Evolutionary conservation across 257 asterid species (phyloP).

Genomic region (Solanum lycopersicoides): DNA sequence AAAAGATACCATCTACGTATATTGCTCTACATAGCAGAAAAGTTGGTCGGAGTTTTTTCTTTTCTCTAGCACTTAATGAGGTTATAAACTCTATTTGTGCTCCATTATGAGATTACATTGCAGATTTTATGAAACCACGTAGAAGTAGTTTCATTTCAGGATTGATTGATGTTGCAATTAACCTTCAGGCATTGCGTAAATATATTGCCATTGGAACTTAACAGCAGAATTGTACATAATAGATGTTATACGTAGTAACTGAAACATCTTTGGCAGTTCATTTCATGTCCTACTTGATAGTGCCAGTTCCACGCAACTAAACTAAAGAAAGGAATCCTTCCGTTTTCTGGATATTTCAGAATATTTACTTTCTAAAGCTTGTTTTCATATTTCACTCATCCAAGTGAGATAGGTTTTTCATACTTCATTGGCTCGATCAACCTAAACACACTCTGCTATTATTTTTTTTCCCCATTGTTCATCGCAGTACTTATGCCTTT

Average conservation of each 20-base stretch:
- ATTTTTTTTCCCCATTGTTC: background rate
- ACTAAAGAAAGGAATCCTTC: background rate
- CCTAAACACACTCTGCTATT: background rate
- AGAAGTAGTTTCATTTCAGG: background rate
- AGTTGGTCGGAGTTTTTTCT: background rate
- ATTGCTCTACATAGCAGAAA: background rate
- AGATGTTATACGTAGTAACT: background rate
- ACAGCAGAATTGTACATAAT: background rate
- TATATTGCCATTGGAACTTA: background rate
- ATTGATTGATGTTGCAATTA: background rate
- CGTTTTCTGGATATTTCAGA: background rate
- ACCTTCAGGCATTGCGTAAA: background rate
- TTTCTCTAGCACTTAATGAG: background rate
- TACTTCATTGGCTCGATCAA: background rate
- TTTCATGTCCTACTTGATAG: background rate
- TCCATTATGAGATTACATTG: background rate
- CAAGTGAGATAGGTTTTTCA: background rate
- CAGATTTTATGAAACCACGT: background rate
- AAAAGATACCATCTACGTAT: background rate
- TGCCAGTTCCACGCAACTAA: background rate
- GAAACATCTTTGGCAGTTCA: background rate
- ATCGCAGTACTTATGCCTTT: background rate
- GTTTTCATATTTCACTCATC: background rate
- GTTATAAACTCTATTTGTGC: background rate
- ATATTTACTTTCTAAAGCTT: background rate